Evolutionary conservation across 257 asterid genomes (phyloP).

Genomic region (Primulina eburnea): DNA sequence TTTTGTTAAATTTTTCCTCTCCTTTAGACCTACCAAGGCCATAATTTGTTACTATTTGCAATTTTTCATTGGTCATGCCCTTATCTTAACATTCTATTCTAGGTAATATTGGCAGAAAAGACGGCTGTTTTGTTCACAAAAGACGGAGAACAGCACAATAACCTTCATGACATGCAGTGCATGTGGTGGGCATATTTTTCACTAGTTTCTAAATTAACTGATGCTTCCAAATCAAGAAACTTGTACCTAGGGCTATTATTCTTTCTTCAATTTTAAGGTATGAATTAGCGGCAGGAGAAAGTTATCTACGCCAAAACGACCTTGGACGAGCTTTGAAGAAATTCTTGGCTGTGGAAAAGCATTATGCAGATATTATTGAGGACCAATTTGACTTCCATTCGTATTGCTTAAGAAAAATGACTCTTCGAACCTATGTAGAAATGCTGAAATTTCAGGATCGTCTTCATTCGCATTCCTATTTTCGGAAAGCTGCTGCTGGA

Average conservation of each 20-base stretch:
- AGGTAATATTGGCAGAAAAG: slow-evolving; percentile 92
- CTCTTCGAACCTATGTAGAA: slow-evolving; percentile 84
- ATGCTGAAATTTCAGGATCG: slow-evolving; percentile 94
- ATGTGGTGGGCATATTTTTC: slow-evolving; percentile 69
- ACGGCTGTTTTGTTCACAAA: slow-evolving; percentile 91
- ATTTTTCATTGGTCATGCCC: slow-evolving; percentile 15
- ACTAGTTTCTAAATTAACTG: slow-evolving; percentile 11
- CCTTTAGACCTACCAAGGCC: slow-evolving; percentile 5
- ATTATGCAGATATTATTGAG: slow-evolving; percentile 88
- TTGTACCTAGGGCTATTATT: slow-evolving; percentile 17
- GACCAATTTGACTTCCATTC: slow-evolving; percentile 99
- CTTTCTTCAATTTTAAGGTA: slow-evolving; percentile 50
- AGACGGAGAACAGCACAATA: slow-evolving; percentile 98
- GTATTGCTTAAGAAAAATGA: slow-evolving; percentile 96
- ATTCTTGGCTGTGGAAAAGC: slow-evolving; percentile 96
- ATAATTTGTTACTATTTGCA: background rate
- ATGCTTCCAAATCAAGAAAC: slow-evolving; percentile 6
- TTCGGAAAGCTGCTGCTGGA: slow-evolving; percentile 91
- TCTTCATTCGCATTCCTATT: slow-evolving; percentile 87
- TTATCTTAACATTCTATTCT: slow-evolving; percentile 26
- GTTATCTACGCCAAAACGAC: slow-evolving; percentile 91
- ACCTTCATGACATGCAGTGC: slow-evolving; percentile 99
- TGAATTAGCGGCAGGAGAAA: slow-evolving; percentile 95
- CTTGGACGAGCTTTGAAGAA: slow-evolving; percentile 97
- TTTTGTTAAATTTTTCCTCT: slow-evolving; percentile 3